phyloP scores from a whole-genome alignment of 768 basidiomycete genomes.

The Cubamyces sp. region DNA sequence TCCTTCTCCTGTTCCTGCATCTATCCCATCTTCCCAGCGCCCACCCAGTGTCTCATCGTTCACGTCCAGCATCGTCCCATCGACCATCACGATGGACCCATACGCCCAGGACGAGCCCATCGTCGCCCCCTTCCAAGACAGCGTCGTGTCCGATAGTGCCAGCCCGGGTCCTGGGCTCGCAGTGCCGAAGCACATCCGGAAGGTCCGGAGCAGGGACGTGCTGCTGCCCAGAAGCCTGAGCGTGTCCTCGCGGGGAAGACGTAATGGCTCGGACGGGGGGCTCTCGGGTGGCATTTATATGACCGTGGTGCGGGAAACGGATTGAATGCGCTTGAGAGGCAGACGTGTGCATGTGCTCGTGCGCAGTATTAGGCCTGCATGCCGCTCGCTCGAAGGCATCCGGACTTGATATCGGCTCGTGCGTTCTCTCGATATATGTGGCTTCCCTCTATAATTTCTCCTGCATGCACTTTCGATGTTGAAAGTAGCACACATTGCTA shows the following conservation, averaged over 20 bases:
- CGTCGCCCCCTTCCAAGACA: slow-evolving; percentile 31
- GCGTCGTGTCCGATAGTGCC: slow-evolving; percentile 16
- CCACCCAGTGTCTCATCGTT: slow-evolving; percentile 26
- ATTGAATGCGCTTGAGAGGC: slow-evolving; percentile 2
- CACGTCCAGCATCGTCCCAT: slow-evolving; percentile 27
- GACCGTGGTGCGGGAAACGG: slow-evolving; percentile 36
- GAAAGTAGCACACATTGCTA: too few relatives aligned
- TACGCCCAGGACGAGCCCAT: slow-evolving; percentile 27
- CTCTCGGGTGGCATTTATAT: slow-evolving; percentile 32
- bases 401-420: background rate
- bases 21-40: slow-evolving; percentile 22
- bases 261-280: slow-evolving; percentile 19
- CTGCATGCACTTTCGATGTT: background rate
- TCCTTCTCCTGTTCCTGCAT: slow-evolving; percentile 1
- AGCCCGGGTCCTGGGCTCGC: slow-evolving; percentile 12
- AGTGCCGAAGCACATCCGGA: slow-evolving; percentile 22
- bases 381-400: background rate
- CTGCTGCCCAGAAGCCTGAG: slow-evolving; percentile 20
- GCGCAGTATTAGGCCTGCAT: background rate
- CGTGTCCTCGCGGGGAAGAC: slow-evolving; percentile 19
- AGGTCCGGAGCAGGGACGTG: slow-evolving; percentile 29
- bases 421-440: background rate
- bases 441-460: background rate
- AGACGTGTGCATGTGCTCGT: background rate
- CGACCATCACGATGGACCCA: slow-evolving; percentile 28